Conservation (phyloP, 83 land plant genomes). For the Larix sibirica region DNA sequence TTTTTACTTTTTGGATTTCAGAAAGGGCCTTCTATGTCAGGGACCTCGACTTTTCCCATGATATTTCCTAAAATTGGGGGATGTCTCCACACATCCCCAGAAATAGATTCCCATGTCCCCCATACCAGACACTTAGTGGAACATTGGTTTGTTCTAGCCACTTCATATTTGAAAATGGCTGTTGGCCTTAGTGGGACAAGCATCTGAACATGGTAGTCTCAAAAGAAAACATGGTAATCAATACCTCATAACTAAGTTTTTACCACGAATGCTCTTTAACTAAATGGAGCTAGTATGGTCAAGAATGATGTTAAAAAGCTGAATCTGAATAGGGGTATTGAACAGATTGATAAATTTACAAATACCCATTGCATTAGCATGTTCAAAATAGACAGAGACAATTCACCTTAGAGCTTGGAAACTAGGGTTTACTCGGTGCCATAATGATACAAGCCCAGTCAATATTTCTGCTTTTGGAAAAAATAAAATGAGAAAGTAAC, state of each 20-base stretch:
- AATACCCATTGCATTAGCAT: not conserved
- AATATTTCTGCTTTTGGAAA: constrained; percentile 6
- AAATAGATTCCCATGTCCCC: too few relatives aligned
- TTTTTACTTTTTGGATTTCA: too few relatives aligned
- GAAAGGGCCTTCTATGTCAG: too few relatives aligned
- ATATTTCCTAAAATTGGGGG: too few relatives aligned
- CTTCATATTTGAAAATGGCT: not conserved
- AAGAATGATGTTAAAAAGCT: not conserved
- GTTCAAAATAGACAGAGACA: not conserved
- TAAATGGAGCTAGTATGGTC: not conserved
- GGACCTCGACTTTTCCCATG: too few relatives aligned
- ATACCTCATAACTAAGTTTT: not conserved
- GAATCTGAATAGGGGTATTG: not conserved
- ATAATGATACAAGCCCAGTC: not conserved
- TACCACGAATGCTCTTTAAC: too few relatives aligned
- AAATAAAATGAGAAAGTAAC: not conserved
- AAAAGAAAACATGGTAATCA: not conserved
- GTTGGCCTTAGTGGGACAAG: not conserved
- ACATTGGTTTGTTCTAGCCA: not conserved
- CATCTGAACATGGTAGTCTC: not conserved
- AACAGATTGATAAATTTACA: not conserved
- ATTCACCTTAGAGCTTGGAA: not conserved
- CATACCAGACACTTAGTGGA: not conserved
- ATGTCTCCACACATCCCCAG: too few relatives aligned
- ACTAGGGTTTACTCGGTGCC: not conserved